phyloP scores from a whole-genome alignment of 2,329 filamentous ascomycete genomes.

The Calcarisporium arbuscula region DNA sequence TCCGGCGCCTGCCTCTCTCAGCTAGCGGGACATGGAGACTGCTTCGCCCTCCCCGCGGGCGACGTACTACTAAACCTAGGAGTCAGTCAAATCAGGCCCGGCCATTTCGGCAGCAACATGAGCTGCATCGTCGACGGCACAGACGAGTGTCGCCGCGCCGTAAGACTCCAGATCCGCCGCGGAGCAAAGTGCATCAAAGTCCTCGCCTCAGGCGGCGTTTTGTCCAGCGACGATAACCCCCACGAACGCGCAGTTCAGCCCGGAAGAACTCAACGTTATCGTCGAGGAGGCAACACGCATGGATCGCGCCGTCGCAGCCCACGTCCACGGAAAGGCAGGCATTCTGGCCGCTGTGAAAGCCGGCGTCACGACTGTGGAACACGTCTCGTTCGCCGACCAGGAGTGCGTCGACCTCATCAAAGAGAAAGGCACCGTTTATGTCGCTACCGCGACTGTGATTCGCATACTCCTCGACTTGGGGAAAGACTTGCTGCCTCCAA shows the following conservation, averaged over 20 bases:
- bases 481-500: conserved; percentile 24
- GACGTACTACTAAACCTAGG: conserved; percentile 28
- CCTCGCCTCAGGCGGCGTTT: conserved; percentile 30
- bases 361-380: conserved; percentile 30
- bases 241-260: conserved; percentile 30
- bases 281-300: conserved; percentile 30
- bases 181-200: conserved; percentile 34
- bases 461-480: conserved; percentile 24
- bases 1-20: conserved; percentile 36
- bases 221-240: conserved; percentile 31
- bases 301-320: conserved; percentile 28
- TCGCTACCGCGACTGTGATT: conserved; percentile 31
- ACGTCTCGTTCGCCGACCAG: conserved; percentile 32
- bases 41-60: conserved; percentile 26
- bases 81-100: conserved; percentile 19
- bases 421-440: conserved; percentile 26
- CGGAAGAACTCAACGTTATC: conserved; percentile 28
- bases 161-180: conserved; percentile 32
- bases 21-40: conserved; percentile 41
- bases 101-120: conserved; percentile 21
- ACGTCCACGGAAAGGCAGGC: conserved; percentile 32
- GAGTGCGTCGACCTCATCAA: conserved; percentile 33
- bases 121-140: conserved; percentile 28
- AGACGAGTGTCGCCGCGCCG: conserved; percentile 32
- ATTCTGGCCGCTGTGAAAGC: conserved; percentile 30